Percentiles rank a stretch among this genome's conserved stretches.
Evolutionary conservation across 495 filamentous ascomycete genomes (phyloP).

Genomic region (Diplogelasinospora grovesii): DNA sequence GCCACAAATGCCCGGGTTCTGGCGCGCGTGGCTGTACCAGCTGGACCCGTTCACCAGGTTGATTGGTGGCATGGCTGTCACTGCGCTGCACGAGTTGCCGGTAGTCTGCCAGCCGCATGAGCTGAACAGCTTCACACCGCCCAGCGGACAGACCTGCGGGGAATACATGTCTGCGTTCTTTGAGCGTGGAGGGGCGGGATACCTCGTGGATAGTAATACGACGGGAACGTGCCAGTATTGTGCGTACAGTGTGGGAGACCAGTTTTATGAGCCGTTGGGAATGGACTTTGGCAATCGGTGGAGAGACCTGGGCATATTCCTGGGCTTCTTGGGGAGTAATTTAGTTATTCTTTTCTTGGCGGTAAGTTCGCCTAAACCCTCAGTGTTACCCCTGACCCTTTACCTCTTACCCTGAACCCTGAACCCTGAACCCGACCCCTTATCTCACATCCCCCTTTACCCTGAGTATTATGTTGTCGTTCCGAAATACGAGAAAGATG

Average conservation of each 20-base stretch:
- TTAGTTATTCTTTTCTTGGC: conserved; percentile 67
- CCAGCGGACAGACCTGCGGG: conserved; percentile 55
- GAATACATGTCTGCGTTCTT: conserved; percentile 72
- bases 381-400: too few relatives aligned
- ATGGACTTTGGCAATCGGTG: conserved; percentile 62
- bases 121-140: conserved; percentile 56
- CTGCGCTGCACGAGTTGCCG: conserved; percentile 58
- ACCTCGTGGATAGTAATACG: conserved; percentile 52
- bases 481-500: too few relatives aligned
- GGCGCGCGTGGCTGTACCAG: conserved; percentile 73
- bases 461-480: too few relatives aligned
- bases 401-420: too few relatives aligned
- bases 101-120: conserved; percentile 53
- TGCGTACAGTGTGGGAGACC: conserved; percentile 66
- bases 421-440: too few relatives aligned
- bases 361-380: conserved; percentile 39
- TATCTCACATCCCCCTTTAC: too few relatives aligned
- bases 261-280: conserved; percentile 63
- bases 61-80: conserved; percentile 71
- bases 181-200: conserved; percentile 54
- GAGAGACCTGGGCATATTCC: conserved; percentile 73
- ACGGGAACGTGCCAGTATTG: conserved; percentile 67
- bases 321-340: conserved; percentile 68
- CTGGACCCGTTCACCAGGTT: conserved; percentile 80
- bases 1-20: conserved; percentile 69